Evolutionary conservation across 768 basidiomycete genomes (phyloP).

Genomic region (Boletus vinaceobasis): DNA sequence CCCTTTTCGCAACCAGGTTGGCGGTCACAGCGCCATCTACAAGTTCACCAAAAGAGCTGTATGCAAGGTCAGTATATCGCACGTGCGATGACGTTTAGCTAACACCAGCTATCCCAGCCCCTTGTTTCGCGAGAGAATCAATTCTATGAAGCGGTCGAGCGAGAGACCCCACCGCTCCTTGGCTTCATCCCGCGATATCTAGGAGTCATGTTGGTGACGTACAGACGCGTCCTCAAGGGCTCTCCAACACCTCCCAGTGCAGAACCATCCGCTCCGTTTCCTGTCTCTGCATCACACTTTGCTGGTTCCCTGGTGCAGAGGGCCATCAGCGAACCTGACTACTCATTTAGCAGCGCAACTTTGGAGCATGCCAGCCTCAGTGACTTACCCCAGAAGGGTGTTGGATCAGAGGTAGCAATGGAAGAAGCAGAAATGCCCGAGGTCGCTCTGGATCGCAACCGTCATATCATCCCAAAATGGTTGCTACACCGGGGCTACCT

Average conservation of each 20-base stretch:
- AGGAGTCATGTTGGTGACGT: conserved; percentile 97
- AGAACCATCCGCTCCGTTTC: conserved; percentile 12
- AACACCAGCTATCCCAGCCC: conserved; percentile 52
- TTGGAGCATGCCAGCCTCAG: neutral
- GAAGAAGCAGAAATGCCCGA: conserved; percentile 89
- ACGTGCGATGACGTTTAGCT: neutral
- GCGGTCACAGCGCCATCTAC: conserved; percentile 96
- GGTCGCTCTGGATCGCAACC: conserved; percentile 85
- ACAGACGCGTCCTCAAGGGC: conserved; percentile 68
- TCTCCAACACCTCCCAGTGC: conserved; percentile 22
- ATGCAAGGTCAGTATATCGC: conserved; percentile 75
- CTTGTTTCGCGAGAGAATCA: conserved; percentile 95
- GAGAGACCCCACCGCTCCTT: conserved; percentile 86
- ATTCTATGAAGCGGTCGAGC: conserved; percentile 96
- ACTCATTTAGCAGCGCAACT: conserved; percentile 1
- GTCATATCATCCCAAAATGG: conserved; percentile 97
- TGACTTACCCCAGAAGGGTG: conserved; percentile 27
- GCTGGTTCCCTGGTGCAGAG: conserved; percentile 29
- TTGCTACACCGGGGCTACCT: conserved; percentile 55
- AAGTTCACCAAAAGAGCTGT: conserved; percentile 97
- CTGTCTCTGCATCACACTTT: conserved; percentile 19
- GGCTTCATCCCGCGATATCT: conserved; percentile 97
- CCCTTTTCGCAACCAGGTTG: conserved; percentile 97
- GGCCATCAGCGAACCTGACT: conserved; percentile 25
- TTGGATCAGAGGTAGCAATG: conserved; percentile 41